phyloP scores from a whole-genome alignment of 139 green algal species.

The Coelastrella sp. region DNA sequence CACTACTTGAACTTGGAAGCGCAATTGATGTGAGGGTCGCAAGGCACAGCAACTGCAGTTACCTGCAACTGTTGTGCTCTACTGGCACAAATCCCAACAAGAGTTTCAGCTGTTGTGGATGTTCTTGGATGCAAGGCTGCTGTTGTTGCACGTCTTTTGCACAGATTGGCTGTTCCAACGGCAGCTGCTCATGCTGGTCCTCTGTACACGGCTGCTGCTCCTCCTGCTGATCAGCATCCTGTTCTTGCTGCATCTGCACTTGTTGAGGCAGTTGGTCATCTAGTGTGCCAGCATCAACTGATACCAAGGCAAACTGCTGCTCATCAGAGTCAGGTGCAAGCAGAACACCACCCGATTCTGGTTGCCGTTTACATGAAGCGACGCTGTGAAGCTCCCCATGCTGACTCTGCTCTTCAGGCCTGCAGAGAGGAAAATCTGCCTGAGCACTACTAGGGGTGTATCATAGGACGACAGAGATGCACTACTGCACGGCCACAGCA shows the following conservation, averaged over 20 bases:
- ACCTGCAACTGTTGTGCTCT: constrained; percentile 37
- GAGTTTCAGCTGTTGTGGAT: constrained; percentile 41
- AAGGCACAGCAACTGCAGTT: no score
- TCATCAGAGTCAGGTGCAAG: not conserved
- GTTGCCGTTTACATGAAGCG: no score
- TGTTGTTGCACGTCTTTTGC: constrained; percentile 4
- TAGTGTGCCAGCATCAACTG: not conserved
- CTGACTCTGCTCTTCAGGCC: not conserved
- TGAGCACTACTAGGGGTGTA: no score
- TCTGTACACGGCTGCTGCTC: not conserved
- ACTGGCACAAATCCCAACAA: constrained; percentile 51
- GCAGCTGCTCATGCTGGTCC: not conserved
- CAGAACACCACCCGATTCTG: not conserved
- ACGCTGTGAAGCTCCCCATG: not conserved
- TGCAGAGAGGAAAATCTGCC: no score
- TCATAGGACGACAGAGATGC: no score
- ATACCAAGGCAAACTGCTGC: no score
- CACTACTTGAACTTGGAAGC: no score
- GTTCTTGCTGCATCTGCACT: not conserved
- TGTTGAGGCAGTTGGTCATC: not conserved
- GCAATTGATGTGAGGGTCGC: no score
- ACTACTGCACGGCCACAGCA: no score
- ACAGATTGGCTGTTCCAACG: constrained; percentile 8
- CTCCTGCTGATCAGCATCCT: not conserved
- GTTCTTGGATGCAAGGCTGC: not conserved